Evolutionary conservation across 192 early-diverging fungal species (phyloP).

Genomic region (Coemansia sp.): DNA sequence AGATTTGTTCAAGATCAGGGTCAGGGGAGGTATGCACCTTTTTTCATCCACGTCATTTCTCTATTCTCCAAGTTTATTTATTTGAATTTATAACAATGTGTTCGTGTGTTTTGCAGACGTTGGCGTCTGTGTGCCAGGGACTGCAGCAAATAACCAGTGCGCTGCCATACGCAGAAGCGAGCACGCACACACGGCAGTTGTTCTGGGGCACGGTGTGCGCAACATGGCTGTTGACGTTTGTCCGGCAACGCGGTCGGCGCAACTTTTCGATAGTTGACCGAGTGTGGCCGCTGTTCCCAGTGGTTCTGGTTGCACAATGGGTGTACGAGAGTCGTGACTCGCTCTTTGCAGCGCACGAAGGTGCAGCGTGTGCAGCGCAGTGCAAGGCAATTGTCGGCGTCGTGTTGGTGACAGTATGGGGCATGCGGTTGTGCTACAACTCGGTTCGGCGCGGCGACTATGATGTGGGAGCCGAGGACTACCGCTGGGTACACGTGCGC

Average conservation of each 20-base stretch:
- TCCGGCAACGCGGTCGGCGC: constrained; percentile 17
- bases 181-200: constrained; percentile 3
- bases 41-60: not conserved
- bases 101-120: not conserved
- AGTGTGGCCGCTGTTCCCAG: constrained; percentile 74
- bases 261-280: constrained; percentile 67
- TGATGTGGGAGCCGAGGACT: constrained; percentile 65
- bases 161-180: constrained; percentile 1
- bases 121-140: not conserved
- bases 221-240: constrained; percentile 30
- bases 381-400: constrained; percentile 45
- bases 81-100: constrained; percentile 1
- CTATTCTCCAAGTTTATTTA: not conserved
- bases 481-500: constrained; percentile 66
- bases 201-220: constrained; percentile 24
- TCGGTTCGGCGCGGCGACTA: constrained; percentile 79
- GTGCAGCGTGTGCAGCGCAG: not conserved
- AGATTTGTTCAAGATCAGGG: too few relatives aligned
- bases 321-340: constrained; percentile 30
- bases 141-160: not conserved
- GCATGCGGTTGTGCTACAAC: constrained; percentile 73
- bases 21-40: too few relatives aligned
- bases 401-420: constrained; percentile 66
- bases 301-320: constrained; percentile 59
- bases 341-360: constrained; percentile 17